Evolutionary conservation across 1,284 basidiomycete genomes (phyloP).

Genomic region (Ustilago hordei): DNA sequence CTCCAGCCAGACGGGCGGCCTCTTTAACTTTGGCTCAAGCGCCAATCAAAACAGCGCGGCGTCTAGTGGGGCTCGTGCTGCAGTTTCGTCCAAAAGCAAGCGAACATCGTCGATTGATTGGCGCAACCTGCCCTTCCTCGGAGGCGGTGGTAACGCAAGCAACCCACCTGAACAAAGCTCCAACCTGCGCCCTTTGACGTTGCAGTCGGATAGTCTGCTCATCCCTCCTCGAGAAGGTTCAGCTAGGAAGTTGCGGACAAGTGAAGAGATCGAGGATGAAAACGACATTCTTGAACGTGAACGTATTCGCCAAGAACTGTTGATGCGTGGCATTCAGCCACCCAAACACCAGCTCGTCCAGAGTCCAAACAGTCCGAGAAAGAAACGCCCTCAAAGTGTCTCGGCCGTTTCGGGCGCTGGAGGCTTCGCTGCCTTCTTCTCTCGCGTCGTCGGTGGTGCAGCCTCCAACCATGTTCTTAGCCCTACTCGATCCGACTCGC

Average conservation of each 20-base stretch:
- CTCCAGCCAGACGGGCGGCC: conserved; percentile 26
- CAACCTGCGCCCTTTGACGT: conserved; percentile 77
- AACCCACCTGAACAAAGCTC: conserved; percentile 74
- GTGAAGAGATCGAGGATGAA: conserved; percentile 58
- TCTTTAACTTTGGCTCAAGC: conserved; percentile 41
- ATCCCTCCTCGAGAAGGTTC: conserved; percentile 34
- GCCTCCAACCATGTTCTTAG: conserved; percentile 23
- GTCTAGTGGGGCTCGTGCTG: conserved; percentile 2
- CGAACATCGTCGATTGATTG: conserved; percentile 51
- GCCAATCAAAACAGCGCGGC: conserved; percentile 3
- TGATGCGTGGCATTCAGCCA: conserved; percentile 53
- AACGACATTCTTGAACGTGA: conserved; percentile 56
- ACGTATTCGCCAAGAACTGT: conserved; percentile 55
- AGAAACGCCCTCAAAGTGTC: conserved; percentile 26
- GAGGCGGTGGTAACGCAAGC: conserved; percentile 29
- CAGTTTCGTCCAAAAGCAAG: conserved; percentile 33
- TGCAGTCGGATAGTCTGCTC: conserved; percentile 65
- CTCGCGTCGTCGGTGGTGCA: conserved; percentile 51
- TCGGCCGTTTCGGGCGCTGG: conserved; percentile 29
- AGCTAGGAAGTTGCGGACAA: conserved; percentile 44
- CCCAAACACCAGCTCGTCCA: conserved; percentile 57
- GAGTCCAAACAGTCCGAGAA: conserved; percentile 20
- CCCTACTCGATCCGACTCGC: conserved; percentile 25
- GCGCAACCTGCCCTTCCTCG: conserved; percentile 51
- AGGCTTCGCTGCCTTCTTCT: conserved; percentile 59